Evolutionary conservation across 1,284 basidiomycete species (phyloP).

Genomic region (Afroboletus lepidellus): DNA sequence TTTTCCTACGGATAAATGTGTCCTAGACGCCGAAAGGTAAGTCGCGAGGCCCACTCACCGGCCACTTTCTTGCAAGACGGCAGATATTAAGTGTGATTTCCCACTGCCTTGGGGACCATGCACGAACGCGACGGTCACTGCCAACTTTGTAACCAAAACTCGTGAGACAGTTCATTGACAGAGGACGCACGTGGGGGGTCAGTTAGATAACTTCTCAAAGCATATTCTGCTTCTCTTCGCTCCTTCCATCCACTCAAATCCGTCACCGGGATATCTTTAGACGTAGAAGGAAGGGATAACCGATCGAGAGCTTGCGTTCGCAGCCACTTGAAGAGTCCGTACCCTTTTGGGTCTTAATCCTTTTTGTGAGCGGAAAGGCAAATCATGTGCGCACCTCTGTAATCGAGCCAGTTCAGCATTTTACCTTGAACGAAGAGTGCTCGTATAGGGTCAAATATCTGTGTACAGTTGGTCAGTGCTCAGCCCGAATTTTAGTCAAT

Average conservation of each 20-base stretch:
- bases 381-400: slow-evolving; percentile 46
- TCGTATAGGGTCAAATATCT: slow-evolving; percentile 93
- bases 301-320: slow-evolving; percentile 54
- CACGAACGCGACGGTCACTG: slow-evolving; percentile 74
- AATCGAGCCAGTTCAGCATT: slow-evolving; percentile 82
- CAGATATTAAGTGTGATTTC: slow-evolving; percentile 71
- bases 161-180: not conserved
- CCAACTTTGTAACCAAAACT: slow-evolving; percentile 4
- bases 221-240: slow-evolving; percentile 70
- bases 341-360: slow-evolving; percentile 45
- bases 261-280: slow-evolving; percentile 11
- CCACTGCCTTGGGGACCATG: slow-evolving; percentile 93
- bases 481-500: not conserved
- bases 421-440: slow-evolving; percentile 83
- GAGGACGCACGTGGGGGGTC: slow-evolving; percentile 64
- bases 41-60: slow-evolving; percentile 44
- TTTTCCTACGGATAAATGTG: slow-evolving; percentile 46
- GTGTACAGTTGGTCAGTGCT: not conserved
- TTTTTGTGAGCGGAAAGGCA: not conserved
- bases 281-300: slow-evolving; percentile 36
- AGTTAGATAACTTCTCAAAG: slow-evolving; percentile 67
- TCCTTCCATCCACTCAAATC: slow-evolving; percentile 73
- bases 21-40: not conserved
- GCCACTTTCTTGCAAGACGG: slow-evolving; percentile 56
- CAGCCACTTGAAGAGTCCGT: slow-evolving; percentile 66